Percentiles rank a stretch among this genome's conserved stretches.
phyloP scores from a whole-genome alignment of 129 eudicot species.

The Helianthus tuberosus region DNA sequence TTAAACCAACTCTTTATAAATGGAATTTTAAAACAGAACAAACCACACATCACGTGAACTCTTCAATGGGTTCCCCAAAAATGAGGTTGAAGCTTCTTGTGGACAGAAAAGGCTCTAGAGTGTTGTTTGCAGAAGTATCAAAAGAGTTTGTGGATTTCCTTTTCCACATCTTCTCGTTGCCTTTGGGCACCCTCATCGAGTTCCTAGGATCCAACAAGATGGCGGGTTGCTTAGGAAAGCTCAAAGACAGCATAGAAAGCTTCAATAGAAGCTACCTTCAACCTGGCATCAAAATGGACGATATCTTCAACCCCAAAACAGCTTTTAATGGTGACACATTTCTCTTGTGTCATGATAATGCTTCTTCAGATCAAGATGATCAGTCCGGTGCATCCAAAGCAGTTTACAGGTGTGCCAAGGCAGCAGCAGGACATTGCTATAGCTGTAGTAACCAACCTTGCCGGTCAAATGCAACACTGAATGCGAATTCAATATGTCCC shows the following conservation, averaged over 20 bases:
- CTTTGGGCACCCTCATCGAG: slow-evolving; percentile 4
- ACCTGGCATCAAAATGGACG: background rate
- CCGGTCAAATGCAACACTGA: background rate
- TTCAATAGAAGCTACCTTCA: slow-evolving; percentile 1
- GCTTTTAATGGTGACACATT: background rate
- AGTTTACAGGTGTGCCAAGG: background rate
- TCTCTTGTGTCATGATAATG: background rate
- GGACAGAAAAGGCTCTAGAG: background rate
- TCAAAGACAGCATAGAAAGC: slow-evolving; percentile 8
- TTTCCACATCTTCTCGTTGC: slow-evolving; percentile 9
- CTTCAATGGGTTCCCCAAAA: slow-evolving; percentile 11
- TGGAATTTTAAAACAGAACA: background rate
- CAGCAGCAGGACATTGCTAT: background rate
- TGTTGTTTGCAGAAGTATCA: background rate
- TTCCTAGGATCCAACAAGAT: background rate
- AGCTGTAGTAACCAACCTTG: background rate
- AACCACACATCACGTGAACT: background rate
- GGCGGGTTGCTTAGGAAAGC: slow-evolving; percentile 17
- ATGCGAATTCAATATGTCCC: background rate
- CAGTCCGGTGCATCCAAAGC: background rate
- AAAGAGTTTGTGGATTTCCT: background rate
- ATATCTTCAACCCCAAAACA: background rate
- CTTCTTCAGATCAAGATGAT: background rate
- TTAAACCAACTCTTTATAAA: too few relatives aligned
- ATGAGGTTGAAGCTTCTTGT: slow-evolving; percentile 20